Evolutionary conservation across 2,329 filamentous ascomycete genomes (phyloP), one percentile per base, ranked within the genome.

Genomic region (Botrytis porri): DNA sequence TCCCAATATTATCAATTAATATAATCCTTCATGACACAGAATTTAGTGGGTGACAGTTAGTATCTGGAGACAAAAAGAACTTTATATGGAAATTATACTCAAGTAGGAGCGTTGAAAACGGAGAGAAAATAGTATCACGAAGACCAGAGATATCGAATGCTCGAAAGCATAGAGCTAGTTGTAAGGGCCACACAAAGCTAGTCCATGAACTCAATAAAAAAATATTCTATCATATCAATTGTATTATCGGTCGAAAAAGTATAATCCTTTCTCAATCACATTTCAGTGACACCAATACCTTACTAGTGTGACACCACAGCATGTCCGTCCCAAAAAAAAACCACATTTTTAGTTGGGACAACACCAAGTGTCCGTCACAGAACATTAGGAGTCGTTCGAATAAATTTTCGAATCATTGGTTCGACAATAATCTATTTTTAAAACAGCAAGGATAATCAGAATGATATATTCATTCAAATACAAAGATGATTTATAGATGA

Each of bases 221-320:
- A 54, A 1, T 1, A 29, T 29, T 29, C 1, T n/a, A 29, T 54
- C 25, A 0, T 7, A 1, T 54, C 1, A 0, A 7, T 16, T 29
- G 3, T 29, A n/a, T 16, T 25, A 54, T 16, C 1, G 16, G 48
- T 12, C 7, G 12, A n/a, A 25, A 54, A n/a, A 54, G 25, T 7
- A 54, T 2, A 16, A 54, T 25, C 4, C 22, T 25, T 51, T 51
- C 22, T 25, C 45, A 2, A 48, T 48, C 45, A 48, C 45, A 25
- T 25, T 48, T 48, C 9, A 25, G 45, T 25, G 25, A 25, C 3
- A 48, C 22, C 4, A 48, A 48, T 25, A 5, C 1, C 10, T 48
- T 25, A 12, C 25, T 10, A 22, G 9, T 48, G 45, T 12, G 9
- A 25, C 22, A 48, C 43, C 18, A 45, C 18, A 1, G 7, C 5